These are phyloP conservation scores for Phyllostachys edulis DNA, from an alignment of 176 grass and related monocot species.

Conservation along the genomic window DNA sequence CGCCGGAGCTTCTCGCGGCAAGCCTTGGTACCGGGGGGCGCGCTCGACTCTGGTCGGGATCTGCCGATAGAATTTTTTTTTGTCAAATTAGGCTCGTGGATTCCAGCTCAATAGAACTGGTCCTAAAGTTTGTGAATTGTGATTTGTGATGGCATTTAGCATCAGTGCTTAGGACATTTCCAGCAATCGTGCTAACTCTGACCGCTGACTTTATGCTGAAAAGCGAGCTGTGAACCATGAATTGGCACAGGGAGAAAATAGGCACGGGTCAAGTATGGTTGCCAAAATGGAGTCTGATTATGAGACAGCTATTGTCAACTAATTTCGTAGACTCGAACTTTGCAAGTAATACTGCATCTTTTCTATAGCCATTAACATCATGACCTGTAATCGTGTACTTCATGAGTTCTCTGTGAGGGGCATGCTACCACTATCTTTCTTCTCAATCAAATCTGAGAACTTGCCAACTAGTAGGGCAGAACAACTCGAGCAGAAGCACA, in stretches of 20 bases:
- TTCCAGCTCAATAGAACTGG: background rate
- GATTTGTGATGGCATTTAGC: background rate
- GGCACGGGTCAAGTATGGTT: background rate
- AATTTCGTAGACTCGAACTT: background rate
- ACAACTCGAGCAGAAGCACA: background rate
- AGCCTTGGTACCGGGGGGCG: conserved; percentile 78
- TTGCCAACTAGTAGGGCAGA: background rate
- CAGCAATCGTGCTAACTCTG: background rate
- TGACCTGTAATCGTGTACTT: background rate
- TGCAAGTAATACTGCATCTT: background rate
- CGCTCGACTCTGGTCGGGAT: conserved; percentile 72
- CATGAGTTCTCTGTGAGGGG: no score
- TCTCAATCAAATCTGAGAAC: conserved; percentile 2
- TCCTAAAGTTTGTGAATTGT: background rate
- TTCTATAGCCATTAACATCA: background rate
- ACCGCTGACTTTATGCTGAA: background rate
- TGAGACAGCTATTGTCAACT: background rate
- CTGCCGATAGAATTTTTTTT: conserved; percentile 29
- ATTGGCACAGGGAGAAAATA: background rate
- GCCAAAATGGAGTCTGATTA: background rate
- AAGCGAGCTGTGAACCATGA: background rate
- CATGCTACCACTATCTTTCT: background rate
- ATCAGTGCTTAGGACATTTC: background rate
- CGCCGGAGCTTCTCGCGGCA: conserved; percentile 93
- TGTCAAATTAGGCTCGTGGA: background rate